Percentiles rank a stretch among this genome's conserved stretches.
Conservation (phyloP, 257 asterid genomes). For the Perilla frutescens region DNA sequence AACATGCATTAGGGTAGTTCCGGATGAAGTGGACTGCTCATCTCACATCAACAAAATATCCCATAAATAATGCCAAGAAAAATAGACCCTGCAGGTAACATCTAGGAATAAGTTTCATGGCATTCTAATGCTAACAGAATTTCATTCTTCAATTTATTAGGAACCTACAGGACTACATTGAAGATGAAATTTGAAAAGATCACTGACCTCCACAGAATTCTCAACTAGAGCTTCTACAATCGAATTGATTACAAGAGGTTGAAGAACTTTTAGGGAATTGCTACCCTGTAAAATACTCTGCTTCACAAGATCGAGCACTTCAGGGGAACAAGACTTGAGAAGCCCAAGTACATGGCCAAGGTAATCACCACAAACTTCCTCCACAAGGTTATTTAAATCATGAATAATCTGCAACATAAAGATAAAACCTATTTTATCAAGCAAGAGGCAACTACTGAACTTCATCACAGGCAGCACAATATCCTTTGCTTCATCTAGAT, state of each 20-base stretch:
- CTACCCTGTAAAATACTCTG: slow-evolving; percentile 85
- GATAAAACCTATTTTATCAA: slow-evolving; percentile 26
- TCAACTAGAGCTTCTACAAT: slow-evolving; percentile 76
- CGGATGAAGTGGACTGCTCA: slow-evolving; percentile 27
- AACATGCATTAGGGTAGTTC: slow-evolving; percentile 22
- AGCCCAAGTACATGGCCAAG: slow-evolving; percentile 69
- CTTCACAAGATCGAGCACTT: slow-evolving; percentile 83
- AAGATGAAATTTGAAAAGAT: slow-evolving; percentile 13
- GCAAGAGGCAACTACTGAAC: slow-evolving; percentile 3
- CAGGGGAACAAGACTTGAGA: slow-evolving; percentile 74
- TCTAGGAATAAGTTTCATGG: not conserved
- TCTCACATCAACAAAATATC: slow-evolving; percentile 30
- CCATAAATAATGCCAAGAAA: slow-evolving; percentile 26
- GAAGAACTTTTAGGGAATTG: slow-evolving; percentile 69
- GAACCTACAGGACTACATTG: slow-evolving; percentile 8
- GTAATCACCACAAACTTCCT: slow-evolving; percentile 74
- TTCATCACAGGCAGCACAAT: not conserved
- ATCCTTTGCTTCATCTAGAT: slow-evolving; percentile 9
- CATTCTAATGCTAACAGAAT: slow-evolving; percentile 21
- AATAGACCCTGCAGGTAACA: not conserved
- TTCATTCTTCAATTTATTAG: slow-evolving; percentile 17
- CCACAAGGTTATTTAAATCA: slow-evolving; percentile 68
- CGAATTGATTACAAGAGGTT: slow-evolving; percentile 71
- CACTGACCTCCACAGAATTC: slow-evolving; percentile 82
- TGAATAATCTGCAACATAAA: slow-evolving; percentile 68